Evolutionary conservation across 2,329 filamentous ascomycete species (phyloP).

Genomic region (Aotearoamyces nothofagi): DNA sequence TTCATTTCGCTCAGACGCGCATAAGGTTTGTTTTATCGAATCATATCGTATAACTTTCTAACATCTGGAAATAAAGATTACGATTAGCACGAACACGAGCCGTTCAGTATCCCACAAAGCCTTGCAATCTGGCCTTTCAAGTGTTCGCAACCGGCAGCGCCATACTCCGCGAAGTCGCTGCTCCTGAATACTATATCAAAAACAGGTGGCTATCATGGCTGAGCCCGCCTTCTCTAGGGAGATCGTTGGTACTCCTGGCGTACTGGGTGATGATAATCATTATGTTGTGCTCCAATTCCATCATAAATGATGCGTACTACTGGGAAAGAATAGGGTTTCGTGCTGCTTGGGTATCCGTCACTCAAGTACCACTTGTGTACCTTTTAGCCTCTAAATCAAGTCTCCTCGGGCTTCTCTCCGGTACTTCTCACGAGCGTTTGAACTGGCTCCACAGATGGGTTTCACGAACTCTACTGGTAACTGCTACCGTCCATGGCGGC

Average conservation of each 20-base stretch:
- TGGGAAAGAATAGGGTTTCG: slow-evolving; percentile 53
- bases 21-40: too few species aligned
- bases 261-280: slow-evolving; percentile 46
- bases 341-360: slow-evolving; percentile 50
- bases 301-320: slow-evolving; percentile 36
- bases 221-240: slow-evolving; percentile 42
- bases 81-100: slow-evolving; percentile 28
- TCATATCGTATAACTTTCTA: too few species aligned
- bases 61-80: too few species aligned
- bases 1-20: slow-evolving; percentile 11
- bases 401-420: slow-evolving; percentile 42
- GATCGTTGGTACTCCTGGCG: slow-evolving; percentile 32
- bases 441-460: slow-evolving; percentile 66
- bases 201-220: slow-evolving; percentile 34
- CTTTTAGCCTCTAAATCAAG: slow-evolving; percentile 44
- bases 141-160: slow-evolving; percentile 44
- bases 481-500: slow-evolving; percentile 52
- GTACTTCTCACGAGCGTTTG: slow-evolving; percentile 50
- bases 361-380: slow-evolving; percentile 49
- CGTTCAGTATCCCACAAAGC: slow-evolving; percentile 34
- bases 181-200: slow-evolving; percentile 36
- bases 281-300: slow-evolving; percentile 35
- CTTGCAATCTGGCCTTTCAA: slow-evolving; percentile 29
- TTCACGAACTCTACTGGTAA: slow-evolving; percentile 52
- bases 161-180: slow-evolving; percentile 36